Conservation (phyloP, 257 asterid species). For the Dorcoceras hygrometricum region DNA sequence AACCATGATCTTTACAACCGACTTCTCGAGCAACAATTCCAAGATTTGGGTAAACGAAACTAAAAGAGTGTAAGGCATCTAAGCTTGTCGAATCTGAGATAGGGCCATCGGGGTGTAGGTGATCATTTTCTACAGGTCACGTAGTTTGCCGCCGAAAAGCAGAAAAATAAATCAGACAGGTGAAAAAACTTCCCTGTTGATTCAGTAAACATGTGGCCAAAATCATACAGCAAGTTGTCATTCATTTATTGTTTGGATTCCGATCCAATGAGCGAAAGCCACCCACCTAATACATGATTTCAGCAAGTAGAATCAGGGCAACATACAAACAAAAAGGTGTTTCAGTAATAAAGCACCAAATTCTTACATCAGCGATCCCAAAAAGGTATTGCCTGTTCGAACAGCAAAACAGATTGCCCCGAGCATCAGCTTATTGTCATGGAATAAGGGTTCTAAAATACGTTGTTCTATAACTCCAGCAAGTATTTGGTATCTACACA, state of each 20-base stretch:
- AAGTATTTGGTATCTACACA: constrained; percentile 72
- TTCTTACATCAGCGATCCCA: constrained; percentile 85
- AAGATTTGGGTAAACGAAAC: not conserved
- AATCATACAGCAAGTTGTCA: constrained; percentile 24
- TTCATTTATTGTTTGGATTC: constrained; percentile 56
- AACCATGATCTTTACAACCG: not conserved
- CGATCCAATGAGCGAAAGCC: constrained; percentile 83
- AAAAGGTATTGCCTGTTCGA: constrained; percentile 90
- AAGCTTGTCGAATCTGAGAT: too few species aligned
- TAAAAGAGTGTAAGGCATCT: not conserved
- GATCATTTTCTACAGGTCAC: not conserved
- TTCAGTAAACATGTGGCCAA: not conserved
- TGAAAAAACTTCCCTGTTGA: not conserved
- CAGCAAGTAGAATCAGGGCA: constrained; percentile 3
- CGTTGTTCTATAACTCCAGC: constrained; percentile 92
- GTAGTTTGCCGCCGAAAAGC: not conserved
- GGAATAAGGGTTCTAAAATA: constrained; percentile 78
- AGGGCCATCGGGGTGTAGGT: not conserved
- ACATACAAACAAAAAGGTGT: constrained; percentile 2
- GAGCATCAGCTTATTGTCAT: constrained; percentile 71
- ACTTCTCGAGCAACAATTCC: not conserved
- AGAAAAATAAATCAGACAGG: not conserved
- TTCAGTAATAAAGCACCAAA: not conserved
- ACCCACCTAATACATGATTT: constrained; percentile 72
- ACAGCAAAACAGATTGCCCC: constrained; percentile 78